Conservation (phyloP, 2,329 filamentous ascomycete species). For the Tolypocladium ovalisporum region DNA sequence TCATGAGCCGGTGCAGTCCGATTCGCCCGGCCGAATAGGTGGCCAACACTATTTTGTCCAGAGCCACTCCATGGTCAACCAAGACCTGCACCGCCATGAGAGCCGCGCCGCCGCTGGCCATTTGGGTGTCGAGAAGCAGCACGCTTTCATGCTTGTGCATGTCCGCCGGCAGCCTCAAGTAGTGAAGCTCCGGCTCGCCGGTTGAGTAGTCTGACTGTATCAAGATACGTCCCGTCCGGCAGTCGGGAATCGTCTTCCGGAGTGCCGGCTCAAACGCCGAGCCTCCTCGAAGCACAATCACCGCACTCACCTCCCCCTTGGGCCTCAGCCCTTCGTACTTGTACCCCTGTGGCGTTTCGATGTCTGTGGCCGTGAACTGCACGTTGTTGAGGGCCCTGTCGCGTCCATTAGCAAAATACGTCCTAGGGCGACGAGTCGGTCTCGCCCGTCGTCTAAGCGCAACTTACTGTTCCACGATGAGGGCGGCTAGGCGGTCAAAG, state of each 20-base stretch:
- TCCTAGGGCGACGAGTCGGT: not conserved
- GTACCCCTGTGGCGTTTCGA: constrained; percentile 61
- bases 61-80: constrained; percentile 80
- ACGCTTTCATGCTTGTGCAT: constrained; percentile 70
- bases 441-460: not conserved
- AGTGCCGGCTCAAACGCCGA: constrained; percentile 81
- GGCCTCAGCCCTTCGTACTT: constrained; percentile 62
- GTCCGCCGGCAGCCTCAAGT: constrained; percentile 65
- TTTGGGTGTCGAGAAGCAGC: constrained; percentile 82
- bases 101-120: constrained; percentile 76
- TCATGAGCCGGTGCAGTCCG: constrained; percentile 74
- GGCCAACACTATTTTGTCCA: constrained; percentile 80
- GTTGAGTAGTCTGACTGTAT: constrained; percentile 82
- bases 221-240: constrained; percentile 74
- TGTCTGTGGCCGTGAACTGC: constrained; percentile 49
- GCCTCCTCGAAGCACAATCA: constrained; percentile 81
- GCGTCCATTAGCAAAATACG: constrained; percentile 6
- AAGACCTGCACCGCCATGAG: constrained; percentile 96
- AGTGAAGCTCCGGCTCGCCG: constrained; percentile 88
- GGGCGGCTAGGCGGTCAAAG: constrained; percentile 78
- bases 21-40: constrained; percentile 82
- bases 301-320: constrained; percentile 68
- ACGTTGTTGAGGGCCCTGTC: constrained; percentile 65
- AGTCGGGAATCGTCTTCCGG: constrained; percentile 85
- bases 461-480: constrained; percentile 67